Evolutionary conservation across 176 grass and related monocot species (phyloP).

Genomic region (Bonia amplexicaulis): DNA sequence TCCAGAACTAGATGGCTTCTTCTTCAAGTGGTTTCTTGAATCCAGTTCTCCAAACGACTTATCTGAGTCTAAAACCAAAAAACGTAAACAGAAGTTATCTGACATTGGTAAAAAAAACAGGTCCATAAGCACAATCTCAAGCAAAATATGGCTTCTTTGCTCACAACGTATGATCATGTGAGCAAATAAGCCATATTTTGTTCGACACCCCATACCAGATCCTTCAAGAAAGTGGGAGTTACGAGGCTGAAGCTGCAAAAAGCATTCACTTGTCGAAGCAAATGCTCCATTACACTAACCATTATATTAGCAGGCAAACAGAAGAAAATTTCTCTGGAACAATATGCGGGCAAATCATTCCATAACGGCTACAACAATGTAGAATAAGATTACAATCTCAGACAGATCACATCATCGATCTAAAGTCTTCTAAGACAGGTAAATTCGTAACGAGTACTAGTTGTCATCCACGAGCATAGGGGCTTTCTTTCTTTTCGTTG

Average conservation of each 20-base stretch:
- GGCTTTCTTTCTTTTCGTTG: slow-evolving; percentile 22
- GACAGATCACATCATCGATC: slow-evolving; percentile 21
- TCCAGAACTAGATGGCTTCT: too few species aligned
- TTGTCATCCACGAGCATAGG: slow-evolving; percentile 17
- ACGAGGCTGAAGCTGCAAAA: neutral
- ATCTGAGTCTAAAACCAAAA: too few species aligned
- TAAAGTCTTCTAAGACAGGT: slow-evolving; percentile 21
- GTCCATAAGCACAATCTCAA: neutral
- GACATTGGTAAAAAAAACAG: too few species aligned
- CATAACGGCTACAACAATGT: slow-evolving; percentile 27
- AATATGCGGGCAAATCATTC: slow-evolving; percentile 24
- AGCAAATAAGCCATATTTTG: neutral
- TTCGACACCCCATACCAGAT: neutral
- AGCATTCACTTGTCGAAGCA: neutral
- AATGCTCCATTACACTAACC: neutral
- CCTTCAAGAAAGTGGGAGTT: neutral
- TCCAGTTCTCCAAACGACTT: too few species aligned
- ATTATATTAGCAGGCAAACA: slow-evolving; percentile 16
- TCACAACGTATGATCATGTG: neutral
- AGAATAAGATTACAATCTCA: neutral
- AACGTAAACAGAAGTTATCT: too few species aligned
- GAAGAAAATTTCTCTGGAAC: neutral
- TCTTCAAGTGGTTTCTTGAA: too few species aligned
- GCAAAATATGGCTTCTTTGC: too few species aligned
- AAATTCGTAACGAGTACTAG: slow-evolving; percentile 10